Evolutionary conservation across 2,329 filamentous ascomycete genomes (phyloP).

Genomic region (Paraconiothyrium sp.): DNA sequence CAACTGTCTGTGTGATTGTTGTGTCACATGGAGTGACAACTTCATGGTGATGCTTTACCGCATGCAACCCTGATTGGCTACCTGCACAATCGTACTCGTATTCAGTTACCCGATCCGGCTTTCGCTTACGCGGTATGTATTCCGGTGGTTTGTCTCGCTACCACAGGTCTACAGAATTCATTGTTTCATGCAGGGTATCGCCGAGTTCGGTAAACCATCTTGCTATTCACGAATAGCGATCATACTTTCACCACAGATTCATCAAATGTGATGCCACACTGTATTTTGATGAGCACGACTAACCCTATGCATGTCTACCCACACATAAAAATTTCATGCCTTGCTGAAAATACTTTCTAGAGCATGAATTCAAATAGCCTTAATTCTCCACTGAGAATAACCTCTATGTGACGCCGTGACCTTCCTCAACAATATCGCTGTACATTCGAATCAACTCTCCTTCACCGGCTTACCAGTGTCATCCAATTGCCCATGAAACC

Average conservation of each 20-base stretch:
- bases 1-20: background rate
- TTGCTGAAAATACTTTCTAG: too few relatives aligned
- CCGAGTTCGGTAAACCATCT: background rate
- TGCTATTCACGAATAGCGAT: too few relatives aligned
- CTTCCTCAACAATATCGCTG: background rate
- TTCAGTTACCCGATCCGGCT: constrained; percentile 1
- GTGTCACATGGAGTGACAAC: background rate
- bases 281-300: too few relatives aligned
- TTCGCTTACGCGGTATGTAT: background rate
- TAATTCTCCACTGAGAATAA: too few relatives aligned
- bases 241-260: too few relatives aligned
- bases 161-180: background rate
- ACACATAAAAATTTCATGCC: too few relatives aligned
- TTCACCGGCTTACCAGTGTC: background rate
- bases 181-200: background rate
- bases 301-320: too few relatives aligned
- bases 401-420: too few relatives aligned
- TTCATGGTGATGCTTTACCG: background rate
- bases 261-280: too few relatives aligned
- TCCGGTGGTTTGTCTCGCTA: background rate
- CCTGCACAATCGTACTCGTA: background rate
- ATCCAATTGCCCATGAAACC: constrained; percentile 26
- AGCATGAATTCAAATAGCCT: too few relatives aligned
- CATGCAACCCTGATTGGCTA: constrained; percentile 2
- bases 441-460: background rate